phyloP scores from a whole-genome alignment of 2,329 filamentous ascomycete genomes.

The Trichophyton schoenleinii region DNA sequence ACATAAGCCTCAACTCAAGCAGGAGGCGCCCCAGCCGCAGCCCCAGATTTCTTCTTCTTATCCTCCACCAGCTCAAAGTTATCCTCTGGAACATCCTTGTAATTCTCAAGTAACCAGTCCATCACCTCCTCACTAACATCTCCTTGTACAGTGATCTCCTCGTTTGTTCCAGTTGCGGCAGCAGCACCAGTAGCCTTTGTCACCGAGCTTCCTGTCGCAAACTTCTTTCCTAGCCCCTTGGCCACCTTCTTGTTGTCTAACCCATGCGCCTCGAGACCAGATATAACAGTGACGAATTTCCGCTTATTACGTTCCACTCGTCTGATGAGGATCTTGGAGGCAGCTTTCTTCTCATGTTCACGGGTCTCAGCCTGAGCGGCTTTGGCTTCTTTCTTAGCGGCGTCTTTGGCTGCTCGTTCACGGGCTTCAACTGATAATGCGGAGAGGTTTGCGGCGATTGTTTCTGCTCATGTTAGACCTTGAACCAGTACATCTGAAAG shows the following conservation, averaged over 20 bases:
- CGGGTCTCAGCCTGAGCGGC: conserved; percentile 77
- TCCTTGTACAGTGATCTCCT: conserved; percentile 96
- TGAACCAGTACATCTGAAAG: neutral
- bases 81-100: conserved; percentile 81
- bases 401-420: conserved; percentile 90
- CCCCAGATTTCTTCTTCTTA: conserved; percentile 71
- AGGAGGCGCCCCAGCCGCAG: neutral
- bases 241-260: conserved; percentile 89
- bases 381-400: conserved; percentile 91
- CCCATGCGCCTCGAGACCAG: conserved; percentile 78
- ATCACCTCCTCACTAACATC: conserved; percentile 91
- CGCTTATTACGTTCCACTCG: conserved; percentile 96
- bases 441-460: conserved; percentile 69
- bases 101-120: conserved; percentile 80
- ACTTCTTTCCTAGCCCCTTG: conserved; percentile 97
- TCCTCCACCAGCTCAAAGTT: conserved; percentile 93
- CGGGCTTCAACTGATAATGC: conserved; percentile 81
- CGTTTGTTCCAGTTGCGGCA: conserved; percentile 25
- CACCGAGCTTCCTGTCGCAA: conserved; percentile 84
- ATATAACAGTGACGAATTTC: conserved; percentile 90
- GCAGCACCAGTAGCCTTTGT: conserved; percentile 76
- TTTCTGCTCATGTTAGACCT: conserved; percentile 41
- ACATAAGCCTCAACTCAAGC: neutral
- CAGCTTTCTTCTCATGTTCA: conserved; percentile 68
- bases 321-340: conserved; percentile 79